A percentile compares a stretch with the other conserved stretches of the same genome.
These are phyloP conservation scores for Fraxinus cuspidata DNA, from an alignment of 257 asterid species.

Conservation along the genomic window DNA sequence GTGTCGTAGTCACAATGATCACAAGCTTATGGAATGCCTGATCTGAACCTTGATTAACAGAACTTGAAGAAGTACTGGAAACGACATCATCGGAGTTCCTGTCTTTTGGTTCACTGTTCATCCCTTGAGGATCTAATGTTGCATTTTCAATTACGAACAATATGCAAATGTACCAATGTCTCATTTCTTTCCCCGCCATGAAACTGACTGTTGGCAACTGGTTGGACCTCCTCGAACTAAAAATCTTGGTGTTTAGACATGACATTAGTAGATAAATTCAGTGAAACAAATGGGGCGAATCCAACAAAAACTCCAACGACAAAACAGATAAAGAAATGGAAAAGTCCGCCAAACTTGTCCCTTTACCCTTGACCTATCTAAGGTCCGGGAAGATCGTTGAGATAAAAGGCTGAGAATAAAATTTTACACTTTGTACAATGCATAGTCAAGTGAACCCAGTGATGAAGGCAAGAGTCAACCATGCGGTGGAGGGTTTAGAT, in stretches of 20 bases:
- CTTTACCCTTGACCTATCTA: constrained; percentile 57
- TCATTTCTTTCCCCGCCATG: constrained; percentile 30
- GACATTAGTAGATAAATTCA: constrained; percentile 36
- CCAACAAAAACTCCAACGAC: constrained; percentile 60
- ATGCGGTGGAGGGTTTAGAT: constrained; percentile 36
- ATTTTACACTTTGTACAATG: constrained; percentile 44
- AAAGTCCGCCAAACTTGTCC: constrained; percentile 60
- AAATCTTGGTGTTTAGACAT: constrained; percentile 46
- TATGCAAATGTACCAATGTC: constrained; percentile 23
- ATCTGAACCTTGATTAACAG: constrained; percentile 22
- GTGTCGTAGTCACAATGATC: constrained; percentile 66
- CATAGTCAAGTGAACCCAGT: constrained; percentile 52
- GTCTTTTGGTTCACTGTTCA: constrained; percentile 24
- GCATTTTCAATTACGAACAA: constrained; percentile 28
- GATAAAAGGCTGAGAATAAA: constrained; percentile 51
- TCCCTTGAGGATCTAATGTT: constrained; percentile 26
- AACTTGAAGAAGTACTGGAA: constrained; percentile 22
- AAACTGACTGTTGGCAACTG: constrained; percentile 27
- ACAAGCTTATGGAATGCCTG: constrained; percentile 47
- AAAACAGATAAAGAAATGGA: constrained; percentile 62
- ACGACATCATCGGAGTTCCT: neutral
- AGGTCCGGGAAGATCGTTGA: constrained; percentile 50
- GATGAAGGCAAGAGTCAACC: constrained; percentile 31
- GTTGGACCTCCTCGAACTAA: constrained; percentile 41
- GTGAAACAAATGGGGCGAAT: constrained; percentile 53